Base-by-base conservation (phyloP, 306 rosid genomes). In the Dalbergia cochinchinensis region DNA sequence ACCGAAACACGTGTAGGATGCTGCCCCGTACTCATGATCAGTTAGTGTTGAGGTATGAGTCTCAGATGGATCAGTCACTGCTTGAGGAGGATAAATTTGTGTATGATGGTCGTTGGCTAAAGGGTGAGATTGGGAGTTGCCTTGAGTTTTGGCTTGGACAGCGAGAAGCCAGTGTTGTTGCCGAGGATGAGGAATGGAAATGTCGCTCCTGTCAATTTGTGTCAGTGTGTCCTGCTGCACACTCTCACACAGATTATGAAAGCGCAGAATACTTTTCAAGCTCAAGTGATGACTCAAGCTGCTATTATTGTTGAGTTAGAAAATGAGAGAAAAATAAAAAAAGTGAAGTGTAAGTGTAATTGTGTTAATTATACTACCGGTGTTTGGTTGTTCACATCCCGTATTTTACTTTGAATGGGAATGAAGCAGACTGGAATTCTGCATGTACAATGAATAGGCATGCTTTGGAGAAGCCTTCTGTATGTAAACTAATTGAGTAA, bases 81-180 rank as follows among this genome's bases (percentile, higher is more conserved):
- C 80, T 94, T 22, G 84, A 82, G 67, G 94, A 91, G 88, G 91
- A 87, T 74, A 77, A 73, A 47, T 90, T 89, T 76, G 39, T 76
- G 12, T 86, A 89, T 50, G 83, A 91, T 71, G 47, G 53, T 14
- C 80, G 55, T 73, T 92, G 94, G 97, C 77, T 92, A 37, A 79
- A 77, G 81, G 66, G 50, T 44, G 83, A 86, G 78, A 77, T 94
- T 61, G 15, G 65, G 11, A 16, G 2, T 44, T 74, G 87, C 74
- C 88, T 91, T 7, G 86, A 88, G 85, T 91, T 94, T 78, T 94
- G 97, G 98, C 76, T 5, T 51, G 97, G 91, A 71, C 84, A 81
- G 80, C 75, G 92, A 78, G 97, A 92, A 79, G 90, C 97, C n/a
- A 81, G 47, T 51, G 89, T 34, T 78, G 83, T 90, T 50, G 82